Evolutionary conservation across 2,329 filamentous ascomycete species (phyloP).

Genomic region (Thielaviopsis euricoi): DNA sequence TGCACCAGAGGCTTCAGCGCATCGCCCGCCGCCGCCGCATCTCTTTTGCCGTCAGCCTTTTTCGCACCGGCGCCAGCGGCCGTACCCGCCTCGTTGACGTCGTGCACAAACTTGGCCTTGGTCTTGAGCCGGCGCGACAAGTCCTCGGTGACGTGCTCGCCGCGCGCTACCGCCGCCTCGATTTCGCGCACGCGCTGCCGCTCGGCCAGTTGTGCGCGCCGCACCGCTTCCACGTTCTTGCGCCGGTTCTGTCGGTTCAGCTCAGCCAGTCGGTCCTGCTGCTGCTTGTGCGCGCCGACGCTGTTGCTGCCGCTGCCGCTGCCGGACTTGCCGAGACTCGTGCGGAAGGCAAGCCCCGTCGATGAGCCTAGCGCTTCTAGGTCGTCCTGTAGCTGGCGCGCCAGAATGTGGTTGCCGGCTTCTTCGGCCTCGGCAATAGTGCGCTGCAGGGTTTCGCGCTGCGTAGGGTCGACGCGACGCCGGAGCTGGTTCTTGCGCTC

Average conservation of each 20-base stretch:
- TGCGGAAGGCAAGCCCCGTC: slow-evolving; percentile 53
- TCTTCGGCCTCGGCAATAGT: slow-evolving; percentile 50
- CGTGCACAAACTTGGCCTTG: slow-evolving; percentile 50
- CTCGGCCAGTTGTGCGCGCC: slow-evolving; percentile 76
- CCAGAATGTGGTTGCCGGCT: slow-evolving; percentile 42
- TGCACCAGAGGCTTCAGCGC: slow-evolving; percentile 9
- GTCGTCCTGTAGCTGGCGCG: slow-evolving; percentile 38
- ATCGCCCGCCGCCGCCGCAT: slow-evolving; percentile 14
- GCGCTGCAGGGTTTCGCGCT: slow-evolving; percentile 50
- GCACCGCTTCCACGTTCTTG: slow-evolving; percentile 76
- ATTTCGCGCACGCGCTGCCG: slow-evolving; percentile 43
- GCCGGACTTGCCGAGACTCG: slow-evolving; percentile 35
- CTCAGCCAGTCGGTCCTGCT: slow-evolving; percentile 69
- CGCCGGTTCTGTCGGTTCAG: slow-evolving; percentile 75
- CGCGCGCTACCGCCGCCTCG: slow-evolving; percentile 44
- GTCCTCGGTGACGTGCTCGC: slow-evolving; percentile 44
- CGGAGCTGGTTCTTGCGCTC: slow-evolving; percentile 52
- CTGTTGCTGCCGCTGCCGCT: not conserved
- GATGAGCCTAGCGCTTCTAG: slow-evolving; percentile 48
- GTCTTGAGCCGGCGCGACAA: slow-evolving; percentile 47
- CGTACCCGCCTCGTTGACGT: slow-evolving; percentile 33
- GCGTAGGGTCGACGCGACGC: slow-evolving; percentile 46
- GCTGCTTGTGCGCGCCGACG: slow-evolving; percentile 33
- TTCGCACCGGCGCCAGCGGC: not conserved
- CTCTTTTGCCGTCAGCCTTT: not conserved